Base-by-base conservation (phyloP, 2,329 filamentous ascomycete species). In the Didymella lethalis region DNA sequence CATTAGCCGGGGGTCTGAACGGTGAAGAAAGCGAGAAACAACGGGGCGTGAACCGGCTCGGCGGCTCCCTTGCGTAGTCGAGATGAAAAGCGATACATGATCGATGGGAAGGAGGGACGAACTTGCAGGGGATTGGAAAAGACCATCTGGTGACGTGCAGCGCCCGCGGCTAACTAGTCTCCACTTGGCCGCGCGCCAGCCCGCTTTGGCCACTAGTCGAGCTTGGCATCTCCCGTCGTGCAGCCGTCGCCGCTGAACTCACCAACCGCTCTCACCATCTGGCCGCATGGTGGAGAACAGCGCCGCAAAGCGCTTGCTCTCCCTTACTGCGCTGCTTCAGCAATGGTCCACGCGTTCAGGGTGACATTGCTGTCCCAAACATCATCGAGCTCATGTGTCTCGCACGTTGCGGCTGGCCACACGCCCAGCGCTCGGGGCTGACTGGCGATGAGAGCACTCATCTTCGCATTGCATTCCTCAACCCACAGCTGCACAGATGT, bases 401-500 rank as follows among this genome's bases (percentile, higher is more conserved):
- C 64, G 70, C 72, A 75, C 73, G 72, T 75, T 74, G 69, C 70
- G 47, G 64, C 68, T 43, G 63, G 59, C 61, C 64, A 53, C 64
- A 61, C 59, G 62, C 36, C 70, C 64, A 70, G 45, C 63, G 44
- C 60, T 59, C 52, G 63, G 68, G 63, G 65, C 70, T 72, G 71
- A 69, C 70, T 57, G 63, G 56, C 65, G 61, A 61, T 57, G 59
- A 59, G 48, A 54, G 62, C 54, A 64, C 61, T 61, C 49, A 59
- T 68, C 64, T 66, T 61, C 65, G 68, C 71, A 66, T 70, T 73
- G 67, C 72, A 72, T 73, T 71, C 69, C 73, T 73, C 68, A 72
- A 64, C 71, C 67, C 70, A 63, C 62, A 63, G 53, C 64, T 64
- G 59, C 60, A 51, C 65, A 57, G 61, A 29, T 43, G 43, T 43